Evolutionary conservation across 352 stramenopile species (phyloP).

Genomic region (Globisporangium echinulatum): DNA sequence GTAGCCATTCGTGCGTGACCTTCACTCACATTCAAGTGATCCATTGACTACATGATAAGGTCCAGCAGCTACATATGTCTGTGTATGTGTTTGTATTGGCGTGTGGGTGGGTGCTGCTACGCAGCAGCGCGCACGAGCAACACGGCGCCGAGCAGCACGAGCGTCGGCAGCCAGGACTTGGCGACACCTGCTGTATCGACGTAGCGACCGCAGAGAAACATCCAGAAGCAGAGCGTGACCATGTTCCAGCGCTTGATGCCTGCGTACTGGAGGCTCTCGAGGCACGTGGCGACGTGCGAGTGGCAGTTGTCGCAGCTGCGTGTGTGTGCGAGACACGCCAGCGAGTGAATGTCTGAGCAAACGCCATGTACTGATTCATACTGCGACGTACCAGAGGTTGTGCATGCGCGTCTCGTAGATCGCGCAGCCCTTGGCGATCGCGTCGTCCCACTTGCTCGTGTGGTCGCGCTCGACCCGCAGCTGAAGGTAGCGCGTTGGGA

Average conservation of each 20-base stretch:
- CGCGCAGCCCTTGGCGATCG: constrained; percentile 80
- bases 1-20: too few relatives aligned
- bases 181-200: constrained; percentile 27
- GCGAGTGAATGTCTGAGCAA: neutral
- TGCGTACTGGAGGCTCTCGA: constrained; percentile 53
- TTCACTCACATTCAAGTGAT: too few relatives aligned
- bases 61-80: too few relatives aligned
- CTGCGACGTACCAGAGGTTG: constrained; percentile 79
- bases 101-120: neutral
- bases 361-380: too few relatives aligned
- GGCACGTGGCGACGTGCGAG: constrained; percentile 89
- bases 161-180: constrained; percentile 36
- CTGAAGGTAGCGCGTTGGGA: constrained; percentile 87
- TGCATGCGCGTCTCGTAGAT: constrained; percentile 94
- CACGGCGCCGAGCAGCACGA: constrained; percentile 16
- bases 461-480: constrained; percentile 38
- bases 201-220: constrained; percentile 67
- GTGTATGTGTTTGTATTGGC: too few relatives aligned
- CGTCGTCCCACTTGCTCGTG: constrained; percentile 86
- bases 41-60: too few relatives aligned
- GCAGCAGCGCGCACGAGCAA: constrained; percentile 20
- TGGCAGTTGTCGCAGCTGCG: constrained; percentile 95
- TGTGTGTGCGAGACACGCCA: neutral
- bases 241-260: constrained; percentile 70
- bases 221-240: constrained; percentile 76